Evolutionary conservation across 345 rosid genomes (phyloP).

Genomic region (Sapria himalayana): DNA sequence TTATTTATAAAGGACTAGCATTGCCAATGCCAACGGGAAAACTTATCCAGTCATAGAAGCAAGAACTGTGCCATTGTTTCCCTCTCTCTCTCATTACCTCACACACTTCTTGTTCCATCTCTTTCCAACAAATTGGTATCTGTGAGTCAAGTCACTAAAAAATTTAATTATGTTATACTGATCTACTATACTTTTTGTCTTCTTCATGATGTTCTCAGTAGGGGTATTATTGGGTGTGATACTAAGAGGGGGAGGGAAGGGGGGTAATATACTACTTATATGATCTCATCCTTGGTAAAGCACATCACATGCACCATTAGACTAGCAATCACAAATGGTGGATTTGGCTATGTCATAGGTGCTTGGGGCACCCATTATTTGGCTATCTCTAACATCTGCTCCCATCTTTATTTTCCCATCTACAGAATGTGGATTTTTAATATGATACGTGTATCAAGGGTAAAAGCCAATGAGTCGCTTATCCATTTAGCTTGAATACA

Average conservation of each 20-base stretch:
- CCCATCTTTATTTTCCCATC: not conserved
- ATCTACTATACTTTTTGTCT: too few relatives aligned
- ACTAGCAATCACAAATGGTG: not conserved
- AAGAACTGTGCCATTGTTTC: not conserved
- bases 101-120: not conserved
- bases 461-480: not conserved
- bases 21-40: slow-evolving; percentile 1
- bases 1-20: rapidly evolving
- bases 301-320: not conserved
- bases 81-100: not conserved
- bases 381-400: not conserved
- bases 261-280: not conserved
- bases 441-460: not conserved
- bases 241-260: too few relatives aligned
- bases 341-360: not conserved
- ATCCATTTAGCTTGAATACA: not conserved
- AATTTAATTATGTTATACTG: too few relatives aligned
- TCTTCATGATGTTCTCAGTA: too few relatives aligned
- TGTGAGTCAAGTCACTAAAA: not conserved
- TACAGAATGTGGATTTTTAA: not conserved
- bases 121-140: not conserved
- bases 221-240: too few relatives aligned
- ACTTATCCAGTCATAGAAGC: not conserved
- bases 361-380: too few relatives aligned
- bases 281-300: not conserved